Evolutionary conservation across 2,329 filamentous ascomycete species (phyloP), one percentile per base, ranked within the genome.

Genomic region (Ophiosphaerella herpotricha): DNA sequence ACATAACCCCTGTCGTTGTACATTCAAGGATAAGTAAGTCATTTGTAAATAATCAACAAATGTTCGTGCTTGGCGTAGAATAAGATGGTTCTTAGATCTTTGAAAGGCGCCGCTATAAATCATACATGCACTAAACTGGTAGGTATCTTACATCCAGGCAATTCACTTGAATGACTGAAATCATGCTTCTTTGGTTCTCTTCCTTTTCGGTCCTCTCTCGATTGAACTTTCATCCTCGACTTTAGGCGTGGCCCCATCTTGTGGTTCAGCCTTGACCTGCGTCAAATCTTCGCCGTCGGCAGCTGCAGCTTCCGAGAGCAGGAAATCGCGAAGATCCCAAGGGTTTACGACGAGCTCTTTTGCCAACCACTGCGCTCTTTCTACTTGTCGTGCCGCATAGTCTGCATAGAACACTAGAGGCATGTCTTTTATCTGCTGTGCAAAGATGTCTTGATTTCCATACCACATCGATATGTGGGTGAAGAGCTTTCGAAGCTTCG

Each of bases 381-480:
- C 13, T 21, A 23, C 41, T 3, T 44, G 41, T 7, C 37, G 33
- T 13, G 18, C n/a, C 13, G 41, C 34, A 37, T 24, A 44, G 18
- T 44, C 41, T 5, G 33, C 18, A 21, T 44, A 21, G 41, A 44
- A 44, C n/a, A 44, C 41, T 12, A 33, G 32, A 23, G 41, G 41
- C 41, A 44, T 44, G 7, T 44, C 41, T 16, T 37, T 44, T 34
- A 36, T 29, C 41, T 36, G 26, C 33, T 44, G 41, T 34, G 33
- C 41, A 26, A 44, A 44, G 16, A 29, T 34, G 18, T 44, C 41
- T 12, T 44, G 41, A 11, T 14, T 36, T 21, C 41, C 41, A 44
- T 44, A 44, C 41, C 32, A 44, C 16, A 44, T 24, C 4, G 41
- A 29, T 5, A 44, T 44, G 13, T 44, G 41, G 7, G 29, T 34